Base-by-base conservation (phyloP, 2,329 filamentous ascomycete genomes). In the Xylariaceae sp. region DNA sequence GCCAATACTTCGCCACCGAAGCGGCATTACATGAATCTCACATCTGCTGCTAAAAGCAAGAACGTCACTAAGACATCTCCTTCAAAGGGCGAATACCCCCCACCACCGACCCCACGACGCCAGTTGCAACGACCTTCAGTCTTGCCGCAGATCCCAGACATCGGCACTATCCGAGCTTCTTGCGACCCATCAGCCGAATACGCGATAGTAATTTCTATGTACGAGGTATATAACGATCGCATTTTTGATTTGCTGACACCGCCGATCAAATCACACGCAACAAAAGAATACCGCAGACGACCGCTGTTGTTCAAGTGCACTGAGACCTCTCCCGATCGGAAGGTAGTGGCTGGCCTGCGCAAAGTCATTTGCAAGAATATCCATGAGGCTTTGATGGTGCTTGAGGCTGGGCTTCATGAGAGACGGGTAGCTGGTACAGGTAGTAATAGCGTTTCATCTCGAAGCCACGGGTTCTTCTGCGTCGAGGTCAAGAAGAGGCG, bases 181-280 rank as follows among this genome's bases (percentile, higher is more conserved):
- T 73, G 82, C 38, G 86, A 91, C 50, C 73, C 75, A 1, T 77
- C 78, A 17, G 80, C 85, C 44, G 88, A 95, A 56, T 96, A 96
- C 57, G 85, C 86, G 4, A 82, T 98, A 43, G 73, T 98, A 10
- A 77, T 98, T 19, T 95, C 90, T 43, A 98, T 98, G 91, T 97
- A 97, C 67, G 93, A 98, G 66, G 92, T 98, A 1, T 96, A 98
- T 72, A 98, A 98, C 62, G 92, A 98, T 68, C 84, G 91, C 27
- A 97, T 98, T 55, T 97, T 94, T 64, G 93, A 98, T 60, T 80
- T 98, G 0, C 74, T 98, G 1, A 86, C 85, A 0, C 79, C 80
- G 0, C 76, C 79, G 3, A 67, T 74, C 19, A 77, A 77, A 50
- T 75, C 75, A 0, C 77, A 76, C 27, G 74, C 75, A 5, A 84